Evolutionary conservation across 257 asterid species (phyloP).

Genomic region (Solanum pennellii): DNA sequence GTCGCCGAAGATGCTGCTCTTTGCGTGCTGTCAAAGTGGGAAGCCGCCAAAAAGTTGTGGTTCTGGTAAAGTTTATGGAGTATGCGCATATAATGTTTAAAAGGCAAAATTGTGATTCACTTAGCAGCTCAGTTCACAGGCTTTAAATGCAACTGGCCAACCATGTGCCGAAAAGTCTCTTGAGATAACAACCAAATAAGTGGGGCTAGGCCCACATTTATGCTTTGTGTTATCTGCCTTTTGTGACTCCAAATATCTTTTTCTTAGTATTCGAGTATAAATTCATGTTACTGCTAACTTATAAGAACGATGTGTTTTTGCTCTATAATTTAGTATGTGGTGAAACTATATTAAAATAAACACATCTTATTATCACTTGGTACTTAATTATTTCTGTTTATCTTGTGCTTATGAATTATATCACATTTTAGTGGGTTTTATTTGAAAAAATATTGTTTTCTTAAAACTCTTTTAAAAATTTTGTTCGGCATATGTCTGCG

Average conservation of each 20-base stretch:
- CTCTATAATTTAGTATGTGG: not conserved
- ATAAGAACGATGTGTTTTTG: not conserved
- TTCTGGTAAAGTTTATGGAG: constrained; percentile 38
- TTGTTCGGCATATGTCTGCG: not conserved
- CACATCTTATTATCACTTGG: not conserved
- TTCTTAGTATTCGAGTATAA: not conserved
- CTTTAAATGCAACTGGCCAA: not conserved
- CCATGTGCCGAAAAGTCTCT: not conserved
- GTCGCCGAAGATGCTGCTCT: constrained; percentile 51
- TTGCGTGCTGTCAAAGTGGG: constrained; percentile 44
- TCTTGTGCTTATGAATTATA: not conserved
- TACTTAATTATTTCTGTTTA: not conserved
- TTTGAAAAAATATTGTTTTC: not conserved
- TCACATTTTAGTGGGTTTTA: not conserved
- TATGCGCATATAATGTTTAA: not conserved
- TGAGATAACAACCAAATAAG: not conserved
- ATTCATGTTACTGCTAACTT: not conserved
- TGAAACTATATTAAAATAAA: not conserved
- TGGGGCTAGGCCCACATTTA: not conserved
- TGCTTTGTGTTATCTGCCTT: not conserved
- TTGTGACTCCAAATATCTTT: not conserved
- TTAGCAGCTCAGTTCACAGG: not conserved
- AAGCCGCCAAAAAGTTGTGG: constrained; percentile 85
- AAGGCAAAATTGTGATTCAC: not conserved
- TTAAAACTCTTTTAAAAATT: not conserved